These are phyloP conservation scores for Neofusicoccum cordaticola DNA, from an alignment of 2,329 filamentous ascomycete genomes.

Conservation along the genomic window DNA sequence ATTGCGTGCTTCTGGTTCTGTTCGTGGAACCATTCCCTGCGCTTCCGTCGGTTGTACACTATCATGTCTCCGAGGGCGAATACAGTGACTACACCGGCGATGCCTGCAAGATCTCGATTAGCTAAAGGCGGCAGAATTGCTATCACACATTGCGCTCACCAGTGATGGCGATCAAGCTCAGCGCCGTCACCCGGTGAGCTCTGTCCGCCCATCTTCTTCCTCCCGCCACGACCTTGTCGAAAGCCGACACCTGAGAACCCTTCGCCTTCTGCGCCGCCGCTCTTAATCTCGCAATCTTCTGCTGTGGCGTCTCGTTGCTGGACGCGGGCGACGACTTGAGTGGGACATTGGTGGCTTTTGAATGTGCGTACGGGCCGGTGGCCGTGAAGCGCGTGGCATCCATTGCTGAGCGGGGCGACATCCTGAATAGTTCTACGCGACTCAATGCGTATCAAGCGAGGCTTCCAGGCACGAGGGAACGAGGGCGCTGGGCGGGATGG, in stretches of 20 bases:
- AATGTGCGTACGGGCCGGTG: constrained; percentile 67
- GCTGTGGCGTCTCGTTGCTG: constrained; percentile 51
- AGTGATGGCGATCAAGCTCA: constrained; percentile 60
- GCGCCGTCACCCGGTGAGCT: constrained; percentile 59
- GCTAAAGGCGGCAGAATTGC: not conserved
- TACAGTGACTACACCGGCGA: constrained; percentile 59
- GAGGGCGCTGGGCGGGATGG: not conserved
- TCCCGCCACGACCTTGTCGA: constrained; percentile 54
- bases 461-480: not conserved
- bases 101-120: constrained; percentile 41
- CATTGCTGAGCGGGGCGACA: constrained; percentile 65
- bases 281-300: constrained; percentile 52
- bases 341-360: constrained; percentile 49
- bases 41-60: constrained; percentile 64
- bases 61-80: constrained; percentile 66
- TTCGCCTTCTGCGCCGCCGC: constrained; percentile 48
- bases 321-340: constrained; percentile 42
- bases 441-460: constrained; percentile 7
- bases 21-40: constrained; percentile 58
- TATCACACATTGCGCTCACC: constrained; percentile 41
- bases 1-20: constrained; percentile 47
- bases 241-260: constrained; percentile 49
- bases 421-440: constrained; percentile 15
- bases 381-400: constrained; percentile 79
- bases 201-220: constrained; percentile 59